Evolutionary conservation across 306 rosid genomes (phyloP).

Genomic region (Quercus alba): DNA sequence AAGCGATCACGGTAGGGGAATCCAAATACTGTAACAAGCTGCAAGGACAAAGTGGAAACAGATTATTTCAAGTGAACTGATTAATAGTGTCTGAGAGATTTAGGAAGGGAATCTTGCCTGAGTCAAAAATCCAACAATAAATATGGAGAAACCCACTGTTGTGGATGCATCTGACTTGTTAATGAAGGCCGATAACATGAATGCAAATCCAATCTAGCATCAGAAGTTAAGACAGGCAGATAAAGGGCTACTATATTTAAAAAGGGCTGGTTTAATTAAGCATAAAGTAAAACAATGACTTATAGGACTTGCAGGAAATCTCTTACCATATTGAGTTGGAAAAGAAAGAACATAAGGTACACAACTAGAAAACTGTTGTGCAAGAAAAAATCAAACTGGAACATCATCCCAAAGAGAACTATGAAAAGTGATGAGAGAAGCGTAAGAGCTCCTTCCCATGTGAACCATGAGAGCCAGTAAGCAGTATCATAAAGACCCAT

Average conservation of each 20-base stretch:
- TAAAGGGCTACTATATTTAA: neutral
- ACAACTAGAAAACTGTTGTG: slow-evolving; percentile 57
- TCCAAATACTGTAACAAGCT: too few relatives aligned
- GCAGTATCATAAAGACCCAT: slow-evolving; percentile 94
- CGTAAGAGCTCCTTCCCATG: slow-evolving; percentile 70
- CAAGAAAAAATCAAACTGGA: slow-evolving; percentile 75
- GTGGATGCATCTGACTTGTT: slow-evolving; percentile 78
- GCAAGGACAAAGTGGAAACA: too few relatives aligned
- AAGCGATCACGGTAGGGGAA: too few relatives aligned
- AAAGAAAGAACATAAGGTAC: slow-evolving; percentile 73
- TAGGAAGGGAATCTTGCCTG: slow-evolving; percentile 65
- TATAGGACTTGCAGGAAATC: slow-evolving; percentile 7
- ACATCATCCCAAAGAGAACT: slow-evolving; percentile 86
- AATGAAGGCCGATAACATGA: slow-evolving; percentile 84
- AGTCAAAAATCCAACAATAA: slow-evolving; percentile 65
- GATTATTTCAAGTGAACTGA: too few relatives aligned
- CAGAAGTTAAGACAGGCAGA: slow-evolving; percentile 2
- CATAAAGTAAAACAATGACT: neutral
- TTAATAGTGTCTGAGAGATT: too few relatives aligned
- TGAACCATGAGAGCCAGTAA: slow-evolving; percentile 90
- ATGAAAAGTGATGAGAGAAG: slow-evolving; percentile 68
- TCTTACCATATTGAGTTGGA: slow-evolving; percentile 86
- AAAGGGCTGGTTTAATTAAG: neutral
- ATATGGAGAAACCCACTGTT: slow-evolving; percentile 60
- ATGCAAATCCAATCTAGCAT: slow-evolving; percentile 74